Evolutionary conservation across 2,329 filamentous ascomycete genomes (phyloP).

Genomic region (Phaeophleospora eucalypticola): DNA sequence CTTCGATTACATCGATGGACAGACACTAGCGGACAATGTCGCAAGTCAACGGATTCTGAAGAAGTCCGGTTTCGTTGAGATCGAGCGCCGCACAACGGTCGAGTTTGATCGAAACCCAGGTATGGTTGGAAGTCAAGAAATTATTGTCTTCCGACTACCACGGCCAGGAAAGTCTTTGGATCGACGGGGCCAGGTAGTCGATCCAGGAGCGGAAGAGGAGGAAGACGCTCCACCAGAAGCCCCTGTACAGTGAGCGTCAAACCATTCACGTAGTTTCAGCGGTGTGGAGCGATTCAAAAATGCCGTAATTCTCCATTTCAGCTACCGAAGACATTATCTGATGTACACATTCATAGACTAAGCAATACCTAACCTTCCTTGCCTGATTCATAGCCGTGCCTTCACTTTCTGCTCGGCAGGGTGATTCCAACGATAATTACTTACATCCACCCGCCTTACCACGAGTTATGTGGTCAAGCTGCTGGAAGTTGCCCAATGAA

Average conservation of each 20-base stretch:
- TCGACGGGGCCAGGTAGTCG: constrained; percentile 14
- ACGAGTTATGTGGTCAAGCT: constrained; percentile 16
- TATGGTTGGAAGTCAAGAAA: constrained; percentile 39
- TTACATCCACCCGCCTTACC: constrained; percentile 21
- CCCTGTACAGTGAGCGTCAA: constrained; percentile 1
- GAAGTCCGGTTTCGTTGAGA: constrained; percentile 51
- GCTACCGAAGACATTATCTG: no score
- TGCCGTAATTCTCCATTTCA: no score
- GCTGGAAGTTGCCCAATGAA: constrained; percentile 32
- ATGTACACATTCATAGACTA: no score
- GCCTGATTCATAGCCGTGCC: no score
- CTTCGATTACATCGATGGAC: constrained; percentile 40
- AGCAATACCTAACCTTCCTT: no score
- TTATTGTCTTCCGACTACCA: constrained; percentile 34
- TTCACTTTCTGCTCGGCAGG: no score
- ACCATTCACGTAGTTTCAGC: no score
- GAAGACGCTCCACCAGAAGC: not conserved
- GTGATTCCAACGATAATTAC: no score
- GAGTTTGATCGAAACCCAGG: not conserved
- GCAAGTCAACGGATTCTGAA: constrained; percentile 54
- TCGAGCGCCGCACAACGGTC: constrained; percentile 25
- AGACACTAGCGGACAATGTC: constrained; percentile 48
- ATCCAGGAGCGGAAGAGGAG: not conserved
- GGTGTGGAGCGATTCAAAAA: no score
- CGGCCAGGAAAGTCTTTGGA: constrained; percentile 26